These are phyloP conservation scores for Aspergillus sparsus DNA, from an alignment of 495 filamentous ascomycete species.

Conservation along the genomic window DNA sequence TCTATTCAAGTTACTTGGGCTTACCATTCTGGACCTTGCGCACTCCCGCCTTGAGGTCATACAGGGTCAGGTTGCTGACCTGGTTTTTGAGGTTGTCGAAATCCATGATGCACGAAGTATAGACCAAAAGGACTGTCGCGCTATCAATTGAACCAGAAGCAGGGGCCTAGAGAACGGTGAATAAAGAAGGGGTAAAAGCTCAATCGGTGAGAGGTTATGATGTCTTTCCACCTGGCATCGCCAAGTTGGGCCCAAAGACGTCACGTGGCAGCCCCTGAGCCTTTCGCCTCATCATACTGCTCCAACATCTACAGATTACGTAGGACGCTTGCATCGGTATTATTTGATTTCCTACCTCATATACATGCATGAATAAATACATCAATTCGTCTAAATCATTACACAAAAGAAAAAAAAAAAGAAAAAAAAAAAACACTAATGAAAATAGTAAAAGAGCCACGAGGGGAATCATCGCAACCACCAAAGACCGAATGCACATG, in stretches of 20 bases:
- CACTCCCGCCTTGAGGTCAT: slow-evolving; percentile 96
- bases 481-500: slow-evolving; percentile 11
- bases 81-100: slow-evolving; percentile 80
- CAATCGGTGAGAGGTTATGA: neutral
- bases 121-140: slow-evolving; percentile 8
- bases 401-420: slow-evolving; percentile 16
- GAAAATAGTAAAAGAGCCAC: neutral
- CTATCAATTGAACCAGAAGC: slow-evolving; percentile 20
- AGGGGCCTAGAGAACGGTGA: slow-evolving; percentile 12
- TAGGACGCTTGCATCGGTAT: slow-evolving; percentile 1
- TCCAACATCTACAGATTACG: neutral
- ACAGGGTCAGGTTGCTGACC: slow-evolving; percentile 91
- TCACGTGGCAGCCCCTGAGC: slow-evolving; percentile 45
- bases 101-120: slow-evolving; percentile 65
- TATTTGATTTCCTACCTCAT: slow-evolving; percentile 17
- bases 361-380: slow-evolving; percentile 27
- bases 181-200: slow-evolving; percentile 13
- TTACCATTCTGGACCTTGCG: slow-evolving; percentile 98
- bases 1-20: neutral
- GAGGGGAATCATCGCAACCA: slow-evolving; percentile 12
- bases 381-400: slow-evolving; percentile 23
- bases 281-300: neutral
- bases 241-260: slow-evolving; percentile 32
- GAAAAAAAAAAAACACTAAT: neutral
- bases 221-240: slow-evolving; percentile 39